Percentiles rank a stretch among this genome's conserved stretches.
phyloP scores from a whole-genome alignment of 257 asterid genomes.

The Paraleonurus japonicus region DNA sequence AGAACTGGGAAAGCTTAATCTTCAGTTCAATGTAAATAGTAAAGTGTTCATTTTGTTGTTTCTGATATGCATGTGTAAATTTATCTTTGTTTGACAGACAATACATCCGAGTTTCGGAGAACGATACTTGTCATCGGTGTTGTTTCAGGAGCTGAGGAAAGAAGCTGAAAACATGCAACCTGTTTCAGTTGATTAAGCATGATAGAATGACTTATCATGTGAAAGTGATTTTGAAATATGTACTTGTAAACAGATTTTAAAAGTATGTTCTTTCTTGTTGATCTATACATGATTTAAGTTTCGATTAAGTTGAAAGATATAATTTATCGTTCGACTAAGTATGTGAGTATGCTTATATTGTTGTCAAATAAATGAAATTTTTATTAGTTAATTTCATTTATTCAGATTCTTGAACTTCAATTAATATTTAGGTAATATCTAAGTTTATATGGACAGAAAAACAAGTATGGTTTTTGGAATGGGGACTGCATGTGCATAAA shows the following conservation, averaged over 20 bases:
- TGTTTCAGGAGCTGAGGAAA: slow-evolving; percentile 78
- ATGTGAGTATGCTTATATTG: background rate
- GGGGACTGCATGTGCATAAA: no score
- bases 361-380: background rate
- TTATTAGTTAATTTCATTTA: background rate
- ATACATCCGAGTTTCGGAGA: slow-evolving; percentile 95
- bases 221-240: background rate
- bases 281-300: background rate
- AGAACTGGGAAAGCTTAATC: slow-evolving; percentile 7
- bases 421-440: no score
- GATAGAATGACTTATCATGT: background rate
- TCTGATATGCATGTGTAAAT: background rate
- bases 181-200: slow-evolving; percentile 72
- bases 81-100: slow-evolving; percentile 50
- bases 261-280: background rate
- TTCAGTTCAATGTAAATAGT: background rate
- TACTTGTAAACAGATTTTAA: background rate
- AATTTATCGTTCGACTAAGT: background rate
- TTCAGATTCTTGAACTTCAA: background rate
- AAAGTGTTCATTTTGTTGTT: background rate
- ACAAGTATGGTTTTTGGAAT: no score
- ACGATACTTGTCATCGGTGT: slow-evolving; percentile 79
- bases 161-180: slow-evolving; percentile 94
- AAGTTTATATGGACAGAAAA: no score
- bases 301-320: background rate